These are phyloP conservation scores for Kurtzmaniella quercitrusa DNA, from an alignment of 1,139 yeast species.

Conservation along the genomic window DNA sequence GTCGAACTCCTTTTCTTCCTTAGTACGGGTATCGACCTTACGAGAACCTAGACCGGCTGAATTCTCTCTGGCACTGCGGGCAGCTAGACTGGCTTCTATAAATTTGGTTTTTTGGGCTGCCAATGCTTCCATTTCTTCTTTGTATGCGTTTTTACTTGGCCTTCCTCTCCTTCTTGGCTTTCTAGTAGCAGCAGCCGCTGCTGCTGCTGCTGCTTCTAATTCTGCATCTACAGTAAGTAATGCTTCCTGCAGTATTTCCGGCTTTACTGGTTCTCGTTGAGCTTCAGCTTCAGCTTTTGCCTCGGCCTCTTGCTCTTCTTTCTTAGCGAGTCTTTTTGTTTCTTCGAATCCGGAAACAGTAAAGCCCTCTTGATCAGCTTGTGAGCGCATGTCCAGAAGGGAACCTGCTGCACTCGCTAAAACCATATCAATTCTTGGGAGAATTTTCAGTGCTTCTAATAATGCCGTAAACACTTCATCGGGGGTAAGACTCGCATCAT, in stretches of 20 bases:
- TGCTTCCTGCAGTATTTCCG: not conserved
- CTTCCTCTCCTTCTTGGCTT: constrained; percentile 3
- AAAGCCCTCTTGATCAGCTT: constrained; percentile 35
- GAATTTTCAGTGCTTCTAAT: constrained; percentile 33
- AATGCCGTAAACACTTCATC: constrained; percentile 34
- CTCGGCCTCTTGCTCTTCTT: not conserved
- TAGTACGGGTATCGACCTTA: constrained; percentile 10
- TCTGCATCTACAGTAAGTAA: not conserved
- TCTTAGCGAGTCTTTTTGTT: constrained; percentile 6
- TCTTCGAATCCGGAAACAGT: constrained; percentile 15
- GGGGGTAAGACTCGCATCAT: constrained; percentile 33
- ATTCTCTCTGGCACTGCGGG: not conserved
- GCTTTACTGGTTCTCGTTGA: not conserved
- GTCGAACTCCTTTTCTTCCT: constrained; percentile 9
- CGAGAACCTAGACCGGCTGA: constrained; percentile 11
- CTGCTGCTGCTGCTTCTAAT: not conserved
- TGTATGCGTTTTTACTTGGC: constrained; percentile 3
- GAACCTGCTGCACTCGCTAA: constrained; percentile 50
- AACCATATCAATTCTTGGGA: constrained; percentile 46
- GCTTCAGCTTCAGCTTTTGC: not conserved
- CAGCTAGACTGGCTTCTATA: not conserved
- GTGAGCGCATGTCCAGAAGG: constrained; percentile 32
- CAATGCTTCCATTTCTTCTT: not conserved
- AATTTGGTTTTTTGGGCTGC: not conserved
- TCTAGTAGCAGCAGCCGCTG: not conserved